phyloP scores from a whole-genome alignment of 2,329 filamentous ascomycete species.

The Hypoxylon sp. region DNA sequence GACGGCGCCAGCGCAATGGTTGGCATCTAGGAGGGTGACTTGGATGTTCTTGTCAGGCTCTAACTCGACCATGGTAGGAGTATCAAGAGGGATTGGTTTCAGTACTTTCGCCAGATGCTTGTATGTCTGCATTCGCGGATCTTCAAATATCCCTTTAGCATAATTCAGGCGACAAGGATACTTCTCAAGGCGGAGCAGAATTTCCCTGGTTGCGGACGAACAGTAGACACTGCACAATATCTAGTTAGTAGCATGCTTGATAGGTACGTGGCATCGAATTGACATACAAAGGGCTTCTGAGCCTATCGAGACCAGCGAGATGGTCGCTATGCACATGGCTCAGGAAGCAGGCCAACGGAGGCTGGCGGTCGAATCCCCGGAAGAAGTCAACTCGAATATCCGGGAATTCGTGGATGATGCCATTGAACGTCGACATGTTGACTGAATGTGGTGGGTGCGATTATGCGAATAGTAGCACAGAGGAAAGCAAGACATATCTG shows the following conservation, averaged over 20 bases:
- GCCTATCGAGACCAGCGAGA: slow-evolving; percentile 81
- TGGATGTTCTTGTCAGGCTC: slow-evolving; percentile 76
- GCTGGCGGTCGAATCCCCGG: slow-evolving; percentile 67
- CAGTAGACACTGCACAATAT: slow-evolving; percentile 77
- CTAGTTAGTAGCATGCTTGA: background rate
- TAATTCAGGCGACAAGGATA: slow-evolving; percentile 87
- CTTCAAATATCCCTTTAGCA: slow-evolving; percentile 82
- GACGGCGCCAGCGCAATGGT: slow-evolving; percentile 90
- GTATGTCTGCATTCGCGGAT: slow-evolving; percentile 78
- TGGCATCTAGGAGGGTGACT: slow-evolving; percentile 90
- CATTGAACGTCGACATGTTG: slow-evolving; percentile 83
- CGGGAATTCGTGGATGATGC: slow-evolving; percentile 81
- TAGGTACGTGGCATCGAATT: background rate
- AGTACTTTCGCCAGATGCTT: slow-evolving; percentile 80
- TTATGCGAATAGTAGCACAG: background rate
- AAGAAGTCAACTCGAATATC: slow-evolving; percentile 92
- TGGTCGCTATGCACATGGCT: slow-evolving; percentile 96
- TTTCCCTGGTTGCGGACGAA: slow-evolving; percentile 84
- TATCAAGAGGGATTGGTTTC: slow-evolving; percentile 85
- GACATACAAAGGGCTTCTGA: slow-evolving; percentile 80
- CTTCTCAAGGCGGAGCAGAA: slow-evolving; percentile 84
- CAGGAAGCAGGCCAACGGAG: slow-evolving; percentile 87
- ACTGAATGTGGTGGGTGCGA: background rate
- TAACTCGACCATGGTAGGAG: slow-evolving; percentile 83
- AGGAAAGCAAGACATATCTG: no score